These are phyloP conservation scores for Clarireedia monteithiana DNA, from an alignment of 2,329 filamentous ascomycete species.

Conservation along the genomic window DNA sequence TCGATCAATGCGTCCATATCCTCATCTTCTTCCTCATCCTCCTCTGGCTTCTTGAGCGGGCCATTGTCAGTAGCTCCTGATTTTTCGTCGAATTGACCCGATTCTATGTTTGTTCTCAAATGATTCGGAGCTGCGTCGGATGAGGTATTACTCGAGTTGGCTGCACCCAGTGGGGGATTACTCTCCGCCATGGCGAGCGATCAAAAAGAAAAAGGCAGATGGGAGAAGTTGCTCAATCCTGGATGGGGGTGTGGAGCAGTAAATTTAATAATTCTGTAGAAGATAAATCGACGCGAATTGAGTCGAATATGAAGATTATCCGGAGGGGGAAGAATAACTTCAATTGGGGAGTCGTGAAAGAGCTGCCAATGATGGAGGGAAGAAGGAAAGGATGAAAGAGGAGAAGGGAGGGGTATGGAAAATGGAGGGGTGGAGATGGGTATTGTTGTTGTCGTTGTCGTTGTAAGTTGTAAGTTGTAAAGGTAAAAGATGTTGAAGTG, in stretches of 20 bases:
- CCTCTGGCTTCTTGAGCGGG: conserved; percentile 21
- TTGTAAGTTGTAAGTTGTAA: too few relatives aligned
- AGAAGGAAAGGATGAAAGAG: background rate
- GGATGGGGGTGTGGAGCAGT: background rate
- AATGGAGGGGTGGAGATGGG: too few relatives aligned
- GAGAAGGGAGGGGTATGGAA: background rate
- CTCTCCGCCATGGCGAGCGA: conserved; percentile 19
- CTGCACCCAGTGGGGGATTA: conserved; percentile 10
- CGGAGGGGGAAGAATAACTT: background rate
- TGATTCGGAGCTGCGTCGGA: conserved; percentile 22
- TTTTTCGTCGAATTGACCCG: conserved; percentile 59
- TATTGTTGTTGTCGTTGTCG: too few relatives aligned
- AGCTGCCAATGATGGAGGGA: background rate
- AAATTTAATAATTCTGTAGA: background rate
- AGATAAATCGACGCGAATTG: background rate
- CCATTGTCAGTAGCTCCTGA: conserved; percentile 30
- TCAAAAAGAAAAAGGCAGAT: conserved; percentile 15
- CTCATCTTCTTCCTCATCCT: conserved; percentile 67
- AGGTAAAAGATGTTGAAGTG: too few relatives aligned
- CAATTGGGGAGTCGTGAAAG: background rate
- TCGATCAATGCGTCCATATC: conserved; percentile 83
- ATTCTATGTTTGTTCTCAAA: conserved; percentile 57
- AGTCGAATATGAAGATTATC: background rate
- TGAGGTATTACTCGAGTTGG: conserved; percentile 12
- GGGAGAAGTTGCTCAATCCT: background rate